Percentiles rank a stretch among this genome's conserved stretches.
Evolutionary conservation across 202 grass and related monocot species (phyloP).

Genomic region (Brachypodium distachyon): DNA sequence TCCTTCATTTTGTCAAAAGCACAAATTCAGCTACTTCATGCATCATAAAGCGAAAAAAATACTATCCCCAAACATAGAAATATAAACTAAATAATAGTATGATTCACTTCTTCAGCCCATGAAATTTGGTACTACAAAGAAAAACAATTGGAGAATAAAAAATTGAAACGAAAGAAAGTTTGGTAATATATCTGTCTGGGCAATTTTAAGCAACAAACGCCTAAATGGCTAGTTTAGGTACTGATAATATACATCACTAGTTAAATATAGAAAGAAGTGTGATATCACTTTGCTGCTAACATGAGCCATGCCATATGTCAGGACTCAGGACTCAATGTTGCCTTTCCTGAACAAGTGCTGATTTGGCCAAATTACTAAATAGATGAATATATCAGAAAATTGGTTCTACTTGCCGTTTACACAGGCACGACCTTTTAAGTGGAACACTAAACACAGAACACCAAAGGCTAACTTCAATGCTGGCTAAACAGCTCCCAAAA

Average conservation of each 20-base stretch:
- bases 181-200: neutral
- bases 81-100: neutral
- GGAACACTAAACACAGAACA: neutral
- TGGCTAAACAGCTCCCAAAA: neutral
- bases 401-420: neutral
- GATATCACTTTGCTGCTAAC: neutral
- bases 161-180: neutral
- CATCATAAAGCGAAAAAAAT: slow-evolving; percentile 1
- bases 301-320: neutral
- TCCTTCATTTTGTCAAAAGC: slow-evolving; percentile 53
- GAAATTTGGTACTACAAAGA: neutral
- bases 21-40: neutral
- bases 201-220: neutral
- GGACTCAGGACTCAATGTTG: neutral
- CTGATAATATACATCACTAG: neutral
- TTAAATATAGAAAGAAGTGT: neutral
- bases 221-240: neutral
- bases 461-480: neutral
- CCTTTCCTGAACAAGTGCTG: too few species aligned
- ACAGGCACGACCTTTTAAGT: neutral
- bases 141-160: neutral
- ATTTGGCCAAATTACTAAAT: too few species aligned
- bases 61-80: neutral
- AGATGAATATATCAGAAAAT: too few species aligned
- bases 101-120: neutral